Conservation (phyloP, 805 yeast genomes). For the Candida anglica region DNA sequence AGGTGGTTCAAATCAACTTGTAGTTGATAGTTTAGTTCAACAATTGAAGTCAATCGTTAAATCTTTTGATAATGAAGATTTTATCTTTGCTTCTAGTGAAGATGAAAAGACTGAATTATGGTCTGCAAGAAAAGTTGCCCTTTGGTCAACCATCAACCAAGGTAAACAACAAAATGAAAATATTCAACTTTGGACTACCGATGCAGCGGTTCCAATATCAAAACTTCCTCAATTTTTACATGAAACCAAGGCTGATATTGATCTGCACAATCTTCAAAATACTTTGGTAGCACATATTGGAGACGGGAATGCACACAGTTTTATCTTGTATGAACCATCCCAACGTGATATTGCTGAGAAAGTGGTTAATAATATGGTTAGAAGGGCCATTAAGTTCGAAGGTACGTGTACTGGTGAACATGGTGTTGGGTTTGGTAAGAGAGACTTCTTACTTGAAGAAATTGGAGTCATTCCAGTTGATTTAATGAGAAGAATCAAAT, state of each 20-base stretch:
- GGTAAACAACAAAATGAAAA: constrained; percentile 28
- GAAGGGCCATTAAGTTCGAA: constrained; percentile 35
- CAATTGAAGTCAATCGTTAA: constrained; percentile 33
- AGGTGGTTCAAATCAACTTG: constrained; percentile 28
- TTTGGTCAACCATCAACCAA: constrained; percentile 36
- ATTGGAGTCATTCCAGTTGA: constrained; percentile 63
- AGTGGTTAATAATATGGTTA: constrained; percentile 23
- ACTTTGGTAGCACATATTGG: constrained; percentile 80
- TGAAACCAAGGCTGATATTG: constrained; percentile 58
- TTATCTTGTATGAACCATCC: constrained; percentile 54
- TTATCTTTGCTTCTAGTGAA: constrained; percentile 56
- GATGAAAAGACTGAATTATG: constrained; percentile 66
- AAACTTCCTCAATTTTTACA: constrained; percentile 58
- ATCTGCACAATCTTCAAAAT: constrained; percentile 46
- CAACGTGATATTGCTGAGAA: constrained; percentile 38
- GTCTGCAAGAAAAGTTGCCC: constrained; percentile 69
- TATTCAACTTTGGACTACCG: constrained; percentile 68
- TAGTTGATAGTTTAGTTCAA: constrained; percentile 23
- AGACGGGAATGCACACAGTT: constrained; percentile 77
- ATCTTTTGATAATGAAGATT: constrained; percentile 39
- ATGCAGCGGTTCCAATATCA: constrained; percentile 80
- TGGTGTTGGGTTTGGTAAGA: constrained; percentile 76
- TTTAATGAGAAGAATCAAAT: constrained; percentile 66
- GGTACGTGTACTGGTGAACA: constrained; percentile 89
- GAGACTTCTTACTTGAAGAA: constrained; percentile 57